Conservation (phyloP, 192 early-diverging fungal genomes). For the Backusella mclennaniae region DNA sequence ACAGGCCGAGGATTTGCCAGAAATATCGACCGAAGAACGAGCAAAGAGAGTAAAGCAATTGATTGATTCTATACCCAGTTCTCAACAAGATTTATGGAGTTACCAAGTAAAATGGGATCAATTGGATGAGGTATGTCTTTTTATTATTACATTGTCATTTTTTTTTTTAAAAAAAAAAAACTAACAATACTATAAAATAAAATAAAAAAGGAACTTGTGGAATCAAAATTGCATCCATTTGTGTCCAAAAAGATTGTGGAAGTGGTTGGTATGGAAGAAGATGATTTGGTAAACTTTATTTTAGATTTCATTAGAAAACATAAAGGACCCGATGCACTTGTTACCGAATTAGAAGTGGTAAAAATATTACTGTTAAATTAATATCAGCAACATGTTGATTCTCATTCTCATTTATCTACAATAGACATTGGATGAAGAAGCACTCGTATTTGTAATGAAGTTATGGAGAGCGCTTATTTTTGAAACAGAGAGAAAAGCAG, state of each 20-base stretch:
- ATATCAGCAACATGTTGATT: background rate
- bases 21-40: conserved; percentile 69
- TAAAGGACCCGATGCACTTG: conserved; percentile 64
- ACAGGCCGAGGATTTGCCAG: conserved; percentile 25
- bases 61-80: conserved; percentile 68
- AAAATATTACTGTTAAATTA: conserved; percentile 10
- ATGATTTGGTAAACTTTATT: conserved; percentile 79
- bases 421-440: conserved; percentile 86
- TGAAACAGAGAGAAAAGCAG: conserved; percentile 66
- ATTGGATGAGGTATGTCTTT: conserved; percentile 56
- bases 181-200: conserved; percentile 21
- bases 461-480: conserved; percentile 88
- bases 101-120: conserved; percentile 80
- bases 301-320: conserved; percentile 64
- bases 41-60: conserved; percentile 62
- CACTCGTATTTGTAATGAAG: conserved; percentile 81
- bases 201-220: conserved; percentile 48
- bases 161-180: too few species aligned
- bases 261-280: conserved; percentile 77
- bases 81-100: conserved; percentile 62
- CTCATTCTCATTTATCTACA: background rate
- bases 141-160: background rate
- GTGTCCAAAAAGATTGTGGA: conserved; percentile 77
- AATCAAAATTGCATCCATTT: conserved; percentile 71
- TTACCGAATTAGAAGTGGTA: conserved; percentile 77